Evolutionary conservation across 306 rosid species (phyloP).

Genomic region (Prosopis cineraria): DNA sequence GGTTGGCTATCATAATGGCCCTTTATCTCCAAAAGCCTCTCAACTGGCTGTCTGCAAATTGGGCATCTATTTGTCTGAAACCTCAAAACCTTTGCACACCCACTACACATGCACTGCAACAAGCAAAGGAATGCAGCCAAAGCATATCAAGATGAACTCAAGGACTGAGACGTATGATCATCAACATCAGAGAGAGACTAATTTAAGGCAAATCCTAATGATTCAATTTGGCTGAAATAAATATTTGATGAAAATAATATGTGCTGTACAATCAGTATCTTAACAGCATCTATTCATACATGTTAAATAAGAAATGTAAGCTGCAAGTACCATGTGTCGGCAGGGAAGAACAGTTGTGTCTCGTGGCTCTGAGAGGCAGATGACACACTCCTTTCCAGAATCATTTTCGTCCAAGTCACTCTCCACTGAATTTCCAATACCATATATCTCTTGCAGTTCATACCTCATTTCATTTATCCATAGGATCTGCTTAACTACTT

Average conservation of each 20-base stretch:
- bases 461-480: slow-evolving; percentile 75
- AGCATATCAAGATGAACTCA: slow-evolving; percentile 21
- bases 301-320: background rate
- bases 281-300: slow-evolving; percentile 4
- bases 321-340: slow-evolving; percentile 82
- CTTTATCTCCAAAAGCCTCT: slow-evolving; percentile 84
- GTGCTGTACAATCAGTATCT: background rate
- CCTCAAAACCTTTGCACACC: slow-evolving; percentile 79
- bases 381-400: slow-evolving; percentile 86
- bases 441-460: slow-evolving; percentile 88
- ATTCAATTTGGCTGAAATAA: background rate
- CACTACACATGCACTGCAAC: slow-evolving; percentile 87
- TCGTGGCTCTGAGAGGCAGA: slow-evolving; percentile 88
- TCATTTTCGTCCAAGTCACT: slow-evolving; percentile 64
- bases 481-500: slow-evolving; percentile 75
- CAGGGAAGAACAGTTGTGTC: slow-evolving; percentile 91
- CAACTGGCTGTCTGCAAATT: slow-evolving; percentile 86
- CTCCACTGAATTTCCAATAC: slow-evolving; percentile 73
- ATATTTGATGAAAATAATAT: background rate
- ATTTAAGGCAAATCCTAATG: background rate
- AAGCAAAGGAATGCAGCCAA: slow-evolving; percentile 31
- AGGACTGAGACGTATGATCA: slow-evolving; percentile 3
- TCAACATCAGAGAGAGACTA: slow-evolving; percentile 20
- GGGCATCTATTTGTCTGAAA: slow-evolving; percentile 84
- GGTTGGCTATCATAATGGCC: slow-evolving; percentile 43